A percentile compares a stretch with the other conserved stretches of the same genome.
Conservation (phyloP, 306 rosid species). For the Cicer pinnatifidum region DNA sequence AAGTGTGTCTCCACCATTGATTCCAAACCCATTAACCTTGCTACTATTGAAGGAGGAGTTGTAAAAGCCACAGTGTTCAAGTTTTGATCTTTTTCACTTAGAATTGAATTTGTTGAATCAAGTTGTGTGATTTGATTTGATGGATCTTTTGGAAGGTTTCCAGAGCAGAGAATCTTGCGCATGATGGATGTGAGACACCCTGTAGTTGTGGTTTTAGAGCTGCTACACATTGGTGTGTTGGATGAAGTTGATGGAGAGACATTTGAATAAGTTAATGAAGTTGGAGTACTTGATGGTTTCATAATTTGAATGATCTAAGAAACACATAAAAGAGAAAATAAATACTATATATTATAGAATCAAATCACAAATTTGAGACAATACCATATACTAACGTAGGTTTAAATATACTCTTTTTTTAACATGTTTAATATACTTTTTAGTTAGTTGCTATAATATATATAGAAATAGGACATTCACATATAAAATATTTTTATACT, state of each 20-base stretch:
- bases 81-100: conserved; percentile 40
- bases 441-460: too few species aligned
- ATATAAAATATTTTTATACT: too few species aligned
- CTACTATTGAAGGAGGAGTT: conserved; percentile 64
- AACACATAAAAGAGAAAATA: conserved; percentile 24
- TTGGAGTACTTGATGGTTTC: conserved; percentile 52
- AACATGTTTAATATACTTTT: too few species aligned
- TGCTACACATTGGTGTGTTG: conserved; percentile 50
- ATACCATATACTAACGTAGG: too few species aligned
- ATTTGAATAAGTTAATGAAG: conserved; percentile 53
- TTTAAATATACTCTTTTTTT: too few species aligned
- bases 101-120: conserved; percentile 29
- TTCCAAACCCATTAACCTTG: conserved; percentile 89
- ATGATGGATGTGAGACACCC: conserved; percentile 71
- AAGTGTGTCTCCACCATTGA: conserved; percentile 52
- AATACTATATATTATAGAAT: not conserved
- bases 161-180: conserved; percentile 74
- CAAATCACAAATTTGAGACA: too few species aligned
- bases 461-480: too few species aligned
- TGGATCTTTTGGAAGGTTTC: conserved; percentile 75
- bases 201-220: conserved; percentile 58
- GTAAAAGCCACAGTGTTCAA: conserved; percentile 31
- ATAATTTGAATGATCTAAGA: conserved; percentile 47
- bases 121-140: conserved; percentile 60
- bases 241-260: conserved; percentile 56